Evolutionary conservation across 2,329 filamentous ascomycete genomes (phyloP).

Genomic region (Epichloe amarillans): DNA sequence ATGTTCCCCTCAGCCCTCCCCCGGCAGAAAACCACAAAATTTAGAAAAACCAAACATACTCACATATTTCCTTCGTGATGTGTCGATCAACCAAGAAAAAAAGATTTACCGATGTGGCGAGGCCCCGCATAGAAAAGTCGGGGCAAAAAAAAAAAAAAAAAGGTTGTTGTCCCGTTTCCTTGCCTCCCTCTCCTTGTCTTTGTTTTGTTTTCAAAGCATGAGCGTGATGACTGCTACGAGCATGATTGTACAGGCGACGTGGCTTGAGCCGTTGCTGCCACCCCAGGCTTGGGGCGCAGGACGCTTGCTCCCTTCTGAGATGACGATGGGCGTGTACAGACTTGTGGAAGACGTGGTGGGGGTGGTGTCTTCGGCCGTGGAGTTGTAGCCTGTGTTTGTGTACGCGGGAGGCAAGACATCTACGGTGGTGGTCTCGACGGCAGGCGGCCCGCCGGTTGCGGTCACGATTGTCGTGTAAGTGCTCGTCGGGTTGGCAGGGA

Average conservation of each 20-base stretch:
- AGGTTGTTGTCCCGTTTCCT: neutral
- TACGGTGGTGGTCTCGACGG: slow-evolving; percentile 20
- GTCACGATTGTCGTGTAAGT: slow-evolving; percentile 21
- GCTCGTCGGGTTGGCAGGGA: slow-evolving; percentile 9
- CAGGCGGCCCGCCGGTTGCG: slow-evolving; percentile 15
- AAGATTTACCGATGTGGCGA: neutral
- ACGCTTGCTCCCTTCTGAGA: slow-evolving; percentile 21
- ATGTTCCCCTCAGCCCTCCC: neutral
- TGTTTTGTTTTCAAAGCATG: slow-evolving; percentile 14
- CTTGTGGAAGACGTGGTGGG: slow-evolving; percentile 13
- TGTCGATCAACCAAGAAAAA: neutral
- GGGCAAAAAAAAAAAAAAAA: too few species aligned
- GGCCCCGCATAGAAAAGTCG: too few species aligned
- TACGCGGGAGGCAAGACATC: slow-evolving; percentile 13
- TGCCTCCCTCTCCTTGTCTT: neutral
- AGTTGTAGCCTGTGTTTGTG: slow-evolving; percentile 17
- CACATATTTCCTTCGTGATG: neutral
- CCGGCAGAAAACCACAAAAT: neutral
- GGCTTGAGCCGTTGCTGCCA: slow-evolving; percentile 16
- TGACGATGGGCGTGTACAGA: slow-evolving; percentile 14
- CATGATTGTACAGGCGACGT: slow-evolving; percentile 23
- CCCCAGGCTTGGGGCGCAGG: slow-evolving; percentile 18
- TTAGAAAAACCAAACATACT: neutral
- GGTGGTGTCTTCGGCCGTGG: slow-evolving; percentile 10
- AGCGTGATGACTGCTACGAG: slow-evolving; percentile 21